These are phyloP conservation scores for Yarrowia divulgata DNA, from an alignment of 805 yeast species.

Conservation along the genomic window DNA sequence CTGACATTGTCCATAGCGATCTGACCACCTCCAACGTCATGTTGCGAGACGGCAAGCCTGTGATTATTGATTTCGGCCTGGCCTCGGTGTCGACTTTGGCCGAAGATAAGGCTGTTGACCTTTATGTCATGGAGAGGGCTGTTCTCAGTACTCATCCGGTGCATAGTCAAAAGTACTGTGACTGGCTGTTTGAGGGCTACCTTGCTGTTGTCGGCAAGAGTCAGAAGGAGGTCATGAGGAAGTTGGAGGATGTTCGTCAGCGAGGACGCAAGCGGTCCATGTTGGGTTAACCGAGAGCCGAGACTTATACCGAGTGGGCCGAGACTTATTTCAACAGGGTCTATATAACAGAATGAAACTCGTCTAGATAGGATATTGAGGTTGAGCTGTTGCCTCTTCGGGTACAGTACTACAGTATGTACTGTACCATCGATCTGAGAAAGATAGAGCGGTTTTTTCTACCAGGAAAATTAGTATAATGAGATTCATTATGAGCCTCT, in stretches of 20 bases:
- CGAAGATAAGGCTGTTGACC: conserved; percentile 97
- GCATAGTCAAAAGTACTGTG: conserved; percentile 66
- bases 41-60: conserved; percentile 57
- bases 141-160: conserved; percentile 88
- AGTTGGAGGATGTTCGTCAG: conserved; percentile 83
- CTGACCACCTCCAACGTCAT: conserved; percentile 89
- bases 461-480: no score
- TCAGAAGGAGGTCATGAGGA: conserved; percentile 60
- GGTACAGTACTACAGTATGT: no score
- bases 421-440: no score
- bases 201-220: conserved; percentile 19
- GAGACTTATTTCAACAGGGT: no score
- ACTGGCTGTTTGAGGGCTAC: conserved; percentile 79
- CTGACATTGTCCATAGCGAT: conserved; percentile 91
- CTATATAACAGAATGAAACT: no score
- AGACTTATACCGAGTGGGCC: no score
- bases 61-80: conserved; percentile 89
- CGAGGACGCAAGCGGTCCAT: conserved; percentile 95
- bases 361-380: no score
- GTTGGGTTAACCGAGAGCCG: conserved; percentile 78
- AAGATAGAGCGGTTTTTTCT: no score
- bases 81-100: conserved; percentile 68
- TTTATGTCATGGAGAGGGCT: conserved; percentile 93
- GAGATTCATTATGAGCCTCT: no score
- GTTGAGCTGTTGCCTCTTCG: no score